Evolutionary conservation across 495 filamentous ascomycete species (phyloP), one percentile per base, ranked within the genome.

Genomic region (Sporormia fimetaria): DNA sequence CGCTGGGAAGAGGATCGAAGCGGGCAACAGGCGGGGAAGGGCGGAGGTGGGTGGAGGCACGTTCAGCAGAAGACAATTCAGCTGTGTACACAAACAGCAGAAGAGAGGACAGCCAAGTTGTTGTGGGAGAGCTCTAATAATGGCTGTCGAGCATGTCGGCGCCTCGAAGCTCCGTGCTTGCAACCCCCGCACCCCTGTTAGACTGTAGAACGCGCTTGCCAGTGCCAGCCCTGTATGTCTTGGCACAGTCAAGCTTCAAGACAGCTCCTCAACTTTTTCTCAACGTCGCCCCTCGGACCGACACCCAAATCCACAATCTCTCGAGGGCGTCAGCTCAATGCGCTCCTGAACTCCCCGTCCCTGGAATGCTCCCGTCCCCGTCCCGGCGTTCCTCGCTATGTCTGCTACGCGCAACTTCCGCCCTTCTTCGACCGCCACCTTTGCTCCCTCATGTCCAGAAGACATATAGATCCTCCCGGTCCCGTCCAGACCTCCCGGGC

Each of bases 311-410:
- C 30, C n/a, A 8, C 33, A 22, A 22, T 22, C 22, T 14, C 36
- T 15, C 26, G 36, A 22, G 15, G 4, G 11, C 7, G 11, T 22
- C n/a, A n/a, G n/a, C n/a, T n/a, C n/a, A n/a, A n/a, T n/a, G n/a
- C n/a, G n/a, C n/a, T n/a, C n/a, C n/a, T n/a, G n/a, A n/a, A n/a
- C n/a, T n/a, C n/a, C n/a, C 24, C 12, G 14, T 22, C 17, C 8
- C 17, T 36, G 40, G 35, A 36, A 51, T 51, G 47, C 47, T 33
- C 34, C 33, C 29, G 31, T 25, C 30, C 30, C 16, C 34, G 29
- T 16, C 47, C 10, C 35, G 22, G 21, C 40, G 34, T 21, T 17
- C 47, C 2, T 45, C 47, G 36, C 41, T 45, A 22, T 51, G 47
- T 37, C 41, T 44, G 24, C 41, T 40, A 18, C 45, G 47, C 32